Conservation (phyloP, 2,329 filamentous ascomycete genomes). For the Hymenoscyphus fraxineus region DNA sequence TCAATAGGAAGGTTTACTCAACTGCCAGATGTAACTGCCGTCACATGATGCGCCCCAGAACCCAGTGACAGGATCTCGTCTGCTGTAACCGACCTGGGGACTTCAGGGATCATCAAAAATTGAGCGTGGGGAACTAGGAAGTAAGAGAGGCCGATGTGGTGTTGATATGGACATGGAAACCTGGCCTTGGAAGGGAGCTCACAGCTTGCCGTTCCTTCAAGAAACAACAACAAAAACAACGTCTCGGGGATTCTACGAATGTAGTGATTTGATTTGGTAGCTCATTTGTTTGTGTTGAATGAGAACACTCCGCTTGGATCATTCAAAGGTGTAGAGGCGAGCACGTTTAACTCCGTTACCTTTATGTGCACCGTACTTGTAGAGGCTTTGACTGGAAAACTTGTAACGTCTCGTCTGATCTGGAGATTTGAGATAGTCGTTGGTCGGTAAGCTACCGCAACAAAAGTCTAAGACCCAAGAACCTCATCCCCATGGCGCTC, state of each 20-base stretch:
- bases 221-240: too few relatives aligned
- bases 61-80: background rate
- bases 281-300: too few relatives aligned
- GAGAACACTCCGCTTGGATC: too few relatives aligned
- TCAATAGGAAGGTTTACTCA: background rate
- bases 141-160: background rate
- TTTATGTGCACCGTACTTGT: background rate
- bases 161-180: background rate
- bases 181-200: background rate
- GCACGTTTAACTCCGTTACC: background rate
- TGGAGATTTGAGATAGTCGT: background rate
- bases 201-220: too few relatives aligned
- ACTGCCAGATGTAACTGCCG: background rate
- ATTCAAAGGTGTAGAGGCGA: background rate
- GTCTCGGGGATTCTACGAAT: too few relatives aligned
- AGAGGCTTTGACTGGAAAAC: background rate
- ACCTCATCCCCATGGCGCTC: background rate
- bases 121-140: background rate
- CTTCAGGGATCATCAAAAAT: background rate
- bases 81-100: background rate
- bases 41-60: background rate
- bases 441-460: background rate
- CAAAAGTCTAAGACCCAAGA: background rate
- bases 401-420: background rate
- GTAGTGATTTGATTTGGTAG: too few relatives aligned